Percentiles rank a stretch among this genome's conserved stretches.
These are phyloP conservation scores for Penicillium thymicola DNA, from an alignment of 2,329 filamentous ascomycete genomes.

Conservation along the genomic window DNA sequence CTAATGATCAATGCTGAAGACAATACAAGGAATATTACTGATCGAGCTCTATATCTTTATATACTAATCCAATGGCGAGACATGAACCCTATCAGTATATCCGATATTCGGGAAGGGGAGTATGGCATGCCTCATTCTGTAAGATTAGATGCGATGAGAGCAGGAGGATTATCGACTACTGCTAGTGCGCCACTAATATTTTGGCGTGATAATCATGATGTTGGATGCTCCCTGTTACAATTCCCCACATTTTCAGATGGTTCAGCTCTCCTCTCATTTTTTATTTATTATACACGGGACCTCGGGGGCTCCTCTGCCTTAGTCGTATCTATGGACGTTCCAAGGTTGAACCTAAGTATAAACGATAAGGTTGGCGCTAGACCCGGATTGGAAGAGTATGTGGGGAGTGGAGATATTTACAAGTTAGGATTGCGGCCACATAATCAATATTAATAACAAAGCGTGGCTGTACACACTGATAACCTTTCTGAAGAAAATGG, in stretches of 20 bases:
- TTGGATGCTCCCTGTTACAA: background rate
- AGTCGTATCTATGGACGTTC: no score
- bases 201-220: no score
- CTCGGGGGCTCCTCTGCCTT: background rate
- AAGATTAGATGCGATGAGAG: background rate
- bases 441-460: rapidly evolving
- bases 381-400: background rate
- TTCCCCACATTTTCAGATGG: background rate
- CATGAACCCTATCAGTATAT: background rate
- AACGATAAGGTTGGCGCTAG: background rate
- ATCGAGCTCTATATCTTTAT: slow-evolving; percentile 3
- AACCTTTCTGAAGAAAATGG: background rate
- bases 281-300: background rate
- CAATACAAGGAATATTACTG: background rate
- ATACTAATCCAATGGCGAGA: background rate
- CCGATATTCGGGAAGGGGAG: background rate
- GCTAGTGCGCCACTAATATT: background rate
- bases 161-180: background rate
- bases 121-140: background rate
- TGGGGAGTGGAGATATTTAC: background rate
- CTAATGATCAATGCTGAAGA: background rate
- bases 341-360: background rate
- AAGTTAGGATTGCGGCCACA: background rate
- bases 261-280: background rate
- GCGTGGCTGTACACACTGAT: background rate